phyloP scores from a whole-genome alignment of 2,329 filamentous ascomycete genomes.

The Nectriaceae sp. region DNA sequence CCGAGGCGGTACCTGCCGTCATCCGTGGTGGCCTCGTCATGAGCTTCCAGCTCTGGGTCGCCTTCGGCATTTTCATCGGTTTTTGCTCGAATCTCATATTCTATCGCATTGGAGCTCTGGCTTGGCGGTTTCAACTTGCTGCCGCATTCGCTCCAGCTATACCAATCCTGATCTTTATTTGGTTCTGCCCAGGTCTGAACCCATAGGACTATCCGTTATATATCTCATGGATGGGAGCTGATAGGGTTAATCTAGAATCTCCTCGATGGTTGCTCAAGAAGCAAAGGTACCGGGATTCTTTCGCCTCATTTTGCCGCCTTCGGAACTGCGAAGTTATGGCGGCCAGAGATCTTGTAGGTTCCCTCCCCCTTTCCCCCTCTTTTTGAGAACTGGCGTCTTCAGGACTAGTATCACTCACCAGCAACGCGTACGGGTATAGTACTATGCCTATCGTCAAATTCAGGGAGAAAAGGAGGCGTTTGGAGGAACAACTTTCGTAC shows the following conservation, averaged over 20 bases:
- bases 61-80: slow-evolving; percentile 63
- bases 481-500: slow-evolving; percentile 35
- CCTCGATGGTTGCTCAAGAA: slow-evolving; percentile 68
- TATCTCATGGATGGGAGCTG: accelerated
- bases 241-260: slow-evolving; percentile 46
- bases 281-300: slow-evolving; percentile 53
- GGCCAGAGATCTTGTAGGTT: slow-evolving; percentile 51
- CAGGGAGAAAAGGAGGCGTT: slow-evolving; percentile 35
- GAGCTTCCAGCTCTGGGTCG: slow-evolving; percentile 53
- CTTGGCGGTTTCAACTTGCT: slow-evolving; percentile 64
- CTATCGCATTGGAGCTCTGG: slow-evolving; percentile 54
- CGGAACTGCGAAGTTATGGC: slow-evolving; percentile 60
- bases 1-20: slow-evolving; percentile 49
- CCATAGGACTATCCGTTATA: too few relatives aligned
- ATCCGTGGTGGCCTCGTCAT: slow-evolving; percentile 54
- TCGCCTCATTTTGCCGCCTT: slow-evolving; percentile 54
- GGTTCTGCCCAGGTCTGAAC: slow-evolving; percentile 57
- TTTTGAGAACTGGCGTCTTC: too few relatives aligned
- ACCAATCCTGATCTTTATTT: slow-evolving; percentile 57
- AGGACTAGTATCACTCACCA: slow-evolving; percentile 1
- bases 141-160: slow-evolving; percentile 66
- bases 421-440: slow-evolving; percentile 25
- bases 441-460: slow-evolving; percentile 45
- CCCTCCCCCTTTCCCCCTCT: too few relatives aligned
- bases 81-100: slow-evolving; percentile 65